A percentile compares a stretch with the other conserved stretches of the same genome.
phyloP scores from a whole-genome alignment of 768 basidiomycete species.

The Collybia nuda region DNA sequence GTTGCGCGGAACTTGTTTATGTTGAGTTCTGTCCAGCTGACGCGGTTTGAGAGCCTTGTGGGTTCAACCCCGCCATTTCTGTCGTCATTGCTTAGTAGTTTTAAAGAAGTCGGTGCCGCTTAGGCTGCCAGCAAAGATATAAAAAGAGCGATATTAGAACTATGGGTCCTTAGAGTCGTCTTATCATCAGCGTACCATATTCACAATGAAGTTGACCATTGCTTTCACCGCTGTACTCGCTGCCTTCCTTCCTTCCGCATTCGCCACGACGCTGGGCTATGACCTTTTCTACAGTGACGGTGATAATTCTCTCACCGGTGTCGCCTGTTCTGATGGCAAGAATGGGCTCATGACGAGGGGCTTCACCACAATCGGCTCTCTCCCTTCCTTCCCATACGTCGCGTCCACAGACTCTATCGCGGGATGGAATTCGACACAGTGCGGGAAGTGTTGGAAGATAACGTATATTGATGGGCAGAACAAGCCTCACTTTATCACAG shows the following conservation, averaged over 20 bases:
- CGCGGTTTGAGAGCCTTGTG: no score
- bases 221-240: conserved; percentile 20
- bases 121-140: no score
- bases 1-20: no score
- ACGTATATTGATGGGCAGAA: conserved; percentile 33
- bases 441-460: conserved; percentile 55
- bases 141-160: no score
- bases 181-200: background rate
- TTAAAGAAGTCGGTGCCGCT: no score
- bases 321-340: conserved; percentile 53
- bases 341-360: conserved; percentile 39
- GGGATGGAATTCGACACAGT: conserved; percentile 47
- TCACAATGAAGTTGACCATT: conserved; percentile 31
- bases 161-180: no score
- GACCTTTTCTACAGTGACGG: conserved; percentile 39
- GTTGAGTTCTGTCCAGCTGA: no score
- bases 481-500: conserved; percentile 27
- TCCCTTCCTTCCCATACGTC: conserved; percentile 55
- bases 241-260: conserved; percentile 8
- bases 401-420: conserved; percentile 43
- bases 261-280: conserved; percentile 23
- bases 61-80: no score
- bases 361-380: conserved; percentile 41
- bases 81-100: no score
- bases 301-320: conserved; percentile 27